Evolutionary conservation across 176 grass and related monocot species (phyloP).

Genomic region (Neostapfia colusana): DNA sequence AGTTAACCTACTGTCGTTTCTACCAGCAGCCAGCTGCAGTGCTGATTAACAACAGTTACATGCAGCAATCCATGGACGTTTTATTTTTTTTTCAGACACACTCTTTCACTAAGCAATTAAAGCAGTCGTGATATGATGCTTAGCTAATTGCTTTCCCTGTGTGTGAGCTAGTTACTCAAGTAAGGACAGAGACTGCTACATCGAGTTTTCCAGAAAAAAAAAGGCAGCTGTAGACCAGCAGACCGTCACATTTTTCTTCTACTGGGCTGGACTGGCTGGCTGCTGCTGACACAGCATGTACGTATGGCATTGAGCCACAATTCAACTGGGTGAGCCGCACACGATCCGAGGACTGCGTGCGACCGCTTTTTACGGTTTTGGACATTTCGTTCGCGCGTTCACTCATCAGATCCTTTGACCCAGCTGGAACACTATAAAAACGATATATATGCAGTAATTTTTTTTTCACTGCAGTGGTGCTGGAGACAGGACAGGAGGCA

Average conservation of each 20-base stretch:
- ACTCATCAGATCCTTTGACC: not conserved
- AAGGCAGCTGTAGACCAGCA: not conserved
- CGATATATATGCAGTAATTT: not conserved
- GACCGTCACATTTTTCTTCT: slow-evolving; percentile 27
- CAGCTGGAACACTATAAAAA: no score
- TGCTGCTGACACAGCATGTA: no score
- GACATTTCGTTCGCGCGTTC: not conserved
- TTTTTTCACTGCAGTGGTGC: not conserved
- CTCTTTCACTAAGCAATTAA: not conserved
- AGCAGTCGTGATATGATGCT: not conserved
- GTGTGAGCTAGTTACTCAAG: no score
- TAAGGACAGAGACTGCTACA: not conserved
- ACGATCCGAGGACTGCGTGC: slow-evolving; percentile 23
- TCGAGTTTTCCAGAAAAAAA: not conserved
- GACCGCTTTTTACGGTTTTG: not conserved
- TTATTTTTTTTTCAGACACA: no score
- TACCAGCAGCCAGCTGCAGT: no score
- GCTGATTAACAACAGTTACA: not conserved
- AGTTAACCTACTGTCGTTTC: slow-evolving; percentile 2
- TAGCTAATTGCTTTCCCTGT: not conserved
- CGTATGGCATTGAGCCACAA: not conserved
- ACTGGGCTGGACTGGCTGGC: no score
- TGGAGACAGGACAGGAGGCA: not conserved
- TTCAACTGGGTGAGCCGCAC: not conserved
- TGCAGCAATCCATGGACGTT: not conserved